These are phyloP conservation scores for Anastatica hierochuntica DNA, from an alignment of 345 rosid species.

Conservation along the genomic window DNA sequence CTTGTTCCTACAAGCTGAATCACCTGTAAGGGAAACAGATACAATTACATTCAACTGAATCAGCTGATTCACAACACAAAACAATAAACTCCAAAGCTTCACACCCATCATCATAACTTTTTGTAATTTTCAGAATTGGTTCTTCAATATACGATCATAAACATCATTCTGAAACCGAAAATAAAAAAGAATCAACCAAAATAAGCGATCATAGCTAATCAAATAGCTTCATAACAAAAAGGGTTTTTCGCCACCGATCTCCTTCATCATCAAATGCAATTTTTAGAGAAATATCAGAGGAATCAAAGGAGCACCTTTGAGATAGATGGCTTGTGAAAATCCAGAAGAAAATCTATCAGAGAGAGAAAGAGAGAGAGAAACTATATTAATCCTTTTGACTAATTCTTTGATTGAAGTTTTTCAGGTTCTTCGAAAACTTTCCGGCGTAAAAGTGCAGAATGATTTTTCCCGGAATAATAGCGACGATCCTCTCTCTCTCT, in stretches of 20 bases:
- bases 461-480: conserved; percentile 12
- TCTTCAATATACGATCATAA: background rate
- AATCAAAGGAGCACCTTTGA: conserved; percentile 18
- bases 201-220: conserved; percentile 7
- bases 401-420: conserved; percentile 9
- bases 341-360: conserved; percentile 7
- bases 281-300: conserved; percentile 1
- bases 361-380: background rate
- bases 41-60: background rate
- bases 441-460: conserved; percentile 12
- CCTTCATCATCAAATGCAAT: background rate
- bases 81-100: background rate
- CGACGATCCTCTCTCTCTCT: conserved; percentile 1
- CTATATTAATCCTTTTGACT: conserved; percentile 9
- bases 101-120: background rate
- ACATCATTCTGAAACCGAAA: background rate
- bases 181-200: too few relatives aligned
- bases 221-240: background rate
- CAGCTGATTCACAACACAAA: background rate
- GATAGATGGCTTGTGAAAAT: background rate
- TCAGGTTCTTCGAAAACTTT: conserved; percentile 1
- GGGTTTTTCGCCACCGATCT: conserved; percentile 1
- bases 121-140: background rate
- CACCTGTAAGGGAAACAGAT: conserved; percentile 13
- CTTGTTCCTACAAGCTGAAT: conserved; percentile 3